Evolutionary conservation across 169 alveolate species (phyloP).

Genomic region (Theileria equi): DNA sequence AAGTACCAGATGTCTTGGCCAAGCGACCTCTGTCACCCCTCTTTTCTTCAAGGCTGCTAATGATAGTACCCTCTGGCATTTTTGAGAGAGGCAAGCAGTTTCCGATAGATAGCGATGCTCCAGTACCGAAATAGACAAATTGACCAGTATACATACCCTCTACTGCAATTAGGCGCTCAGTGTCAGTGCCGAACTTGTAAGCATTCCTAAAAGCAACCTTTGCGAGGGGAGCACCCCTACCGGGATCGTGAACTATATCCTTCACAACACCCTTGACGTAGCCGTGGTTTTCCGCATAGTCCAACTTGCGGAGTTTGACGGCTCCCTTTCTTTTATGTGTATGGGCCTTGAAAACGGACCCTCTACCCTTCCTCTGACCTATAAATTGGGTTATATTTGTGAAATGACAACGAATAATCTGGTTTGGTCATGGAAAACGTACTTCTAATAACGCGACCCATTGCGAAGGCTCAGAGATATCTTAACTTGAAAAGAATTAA

Average conservation of each 20-base stretch:
- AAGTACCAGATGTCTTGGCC: conserved; percentile 97
- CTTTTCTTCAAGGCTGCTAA: conserved; percentile 94
- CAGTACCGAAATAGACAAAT: conserved; percentile 96
- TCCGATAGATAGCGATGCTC: conserved; percentile 95
- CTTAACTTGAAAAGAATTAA: not conserved
- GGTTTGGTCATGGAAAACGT: conserved; percentile 3
- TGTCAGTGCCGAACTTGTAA: conserved; percentile 90
- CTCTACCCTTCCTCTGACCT: conserved; percentile 97
- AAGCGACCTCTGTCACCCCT: conserved; percentile 98
- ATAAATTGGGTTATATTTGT: not conserved
- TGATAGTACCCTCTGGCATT: conserved; percentile 99
- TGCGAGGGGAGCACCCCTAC: conserved; percentile 99
- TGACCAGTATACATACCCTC: conserved; percentile 99
- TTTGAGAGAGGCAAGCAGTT: conserved; percentile 94
- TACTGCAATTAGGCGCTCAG: conserved; percentile 95
- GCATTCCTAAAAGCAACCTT: conserved; percentile 95
- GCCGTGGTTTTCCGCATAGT: conserved; percentile 90
- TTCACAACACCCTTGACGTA: conserved; percentile 96
- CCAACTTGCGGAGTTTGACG: conserved; percentile 92
- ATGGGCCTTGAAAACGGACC: conserved; percentile 92
- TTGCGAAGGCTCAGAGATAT: not conserved
- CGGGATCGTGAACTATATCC: conserved; percentile 98
- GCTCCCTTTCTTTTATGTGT: conserved; percentile 93
- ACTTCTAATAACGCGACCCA: conserved; percentile 66
- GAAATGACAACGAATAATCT: not conserved